Base-by-base conservation (phyloP, 371 early-diverging fungal species). In the Lichtheimia hyalospora region DNA sequence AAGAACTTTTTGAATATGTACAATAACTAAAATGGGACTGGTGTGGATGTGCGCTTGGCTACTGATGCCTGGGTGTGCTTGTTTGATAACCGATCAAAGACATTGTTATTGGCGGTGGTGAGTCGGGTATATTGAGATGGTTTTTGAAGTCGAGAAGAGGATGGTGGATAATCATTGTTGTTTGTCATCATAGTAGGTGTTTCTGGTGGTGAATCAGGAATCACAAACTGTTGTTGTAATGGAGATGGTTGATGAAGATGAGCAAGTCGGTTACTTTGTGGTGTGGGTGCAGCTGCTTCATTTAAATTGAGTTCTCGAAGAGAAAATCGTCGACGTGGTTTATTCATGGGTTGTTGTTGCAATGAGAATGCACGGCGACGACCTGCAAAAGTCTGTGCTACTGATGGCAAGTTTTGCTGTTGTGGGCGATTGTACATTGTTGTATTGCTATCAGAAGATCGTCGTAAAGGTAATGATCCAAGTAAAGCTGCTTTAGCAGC, bases 21-120 rank as follows among this genome's bases (percentile, higher is more conserved):
- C 34, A 34, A 34, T 34, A 34, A 34, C 34, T 56, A 52, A 43
- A 62, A 55, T 16, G 28, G 55, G 2, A 60, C 42, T 12, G 61
- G 54, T 14, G 66, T 60, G 5, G 56, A 42, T 12, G 61, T 18
- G 14, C 74, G 63, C 50, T 79, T 79, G 3, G 80, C 80, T 49
- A 70, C 68, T 6, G 76, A 76, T 7, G 80, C 76, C 23, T 70
- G 72, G 1, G 80, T 79, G 46, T 79, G 80, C 3, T 62, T 63
- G n/a, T 58, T 57, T 15, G 80, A 70, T 18, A 79, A 52, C 5
- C 80, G 65, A 49, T 74, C 74, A 62, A 79, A 79, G 0, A 79
- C 74, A 23, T 57, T 63, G 21, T 40, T 40, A 10, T 25, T 18
- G 14, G 27, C 18, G 16, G 53, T 20, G 4, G 41, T 16, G 12